Percentiles rank a stretch among this genome's conserved stretches.
Conservation (phyloP, 441 rosid genomes). For the Manihot esculenta region DNA sequence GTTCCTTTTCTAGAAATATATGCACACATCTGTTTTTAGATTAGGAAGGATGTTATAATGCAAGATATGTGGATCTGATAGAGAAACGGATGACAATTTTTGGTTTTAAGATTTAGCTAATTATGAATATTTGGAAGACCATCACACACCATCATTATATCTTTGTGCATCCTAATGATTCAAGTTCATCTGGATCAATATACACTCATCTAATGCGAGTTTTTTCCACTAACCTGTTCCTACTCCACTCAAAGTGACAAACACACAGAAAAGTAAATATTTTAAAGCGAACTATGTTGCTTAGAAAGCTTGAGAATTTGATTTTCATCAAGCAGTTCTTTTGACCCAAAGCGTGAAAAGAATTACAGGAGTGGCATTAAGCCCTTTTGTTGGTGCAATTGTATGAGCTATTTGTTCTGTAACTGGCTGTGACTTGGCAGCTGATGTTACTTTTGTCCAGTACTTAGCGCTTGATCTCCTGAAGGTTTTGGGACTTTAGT, state of each 20-base stretch:
- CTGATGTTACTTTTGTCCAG: not conserved
- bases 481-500: not conserved
- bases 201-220: not conserved
- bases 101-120: not conserved
- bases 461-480: not conserved
- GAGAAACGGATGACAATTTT: not conserved
- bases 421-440: not conserved
- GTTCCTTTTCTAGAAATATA: not conserved
- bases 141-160: not conserved
- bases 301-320: not conserved
- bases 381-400: not conserved
- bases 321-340: not conserved
- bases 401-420: not conserved
- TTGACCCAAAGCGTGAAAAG: not conserved
- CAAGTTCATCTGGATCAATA: not conserved
- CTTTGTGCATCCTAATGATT: not conserved
- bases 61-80: not conserved
- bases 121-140: not conserved
- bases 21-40: not conserved
- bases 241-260: not conserved
- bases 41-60: not conserved
- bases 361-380: not conserved
- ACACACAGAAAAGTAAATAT: not conserved
- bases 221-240: not conserved
- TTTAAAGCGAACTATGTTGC: not conserved